Evolutionary conservation across 2,329 filamentous ascomycete genomes (phyloP), one percentile per base, ranked within the genome.

Genomic region (Gliomastix tumulicola): DNA sequence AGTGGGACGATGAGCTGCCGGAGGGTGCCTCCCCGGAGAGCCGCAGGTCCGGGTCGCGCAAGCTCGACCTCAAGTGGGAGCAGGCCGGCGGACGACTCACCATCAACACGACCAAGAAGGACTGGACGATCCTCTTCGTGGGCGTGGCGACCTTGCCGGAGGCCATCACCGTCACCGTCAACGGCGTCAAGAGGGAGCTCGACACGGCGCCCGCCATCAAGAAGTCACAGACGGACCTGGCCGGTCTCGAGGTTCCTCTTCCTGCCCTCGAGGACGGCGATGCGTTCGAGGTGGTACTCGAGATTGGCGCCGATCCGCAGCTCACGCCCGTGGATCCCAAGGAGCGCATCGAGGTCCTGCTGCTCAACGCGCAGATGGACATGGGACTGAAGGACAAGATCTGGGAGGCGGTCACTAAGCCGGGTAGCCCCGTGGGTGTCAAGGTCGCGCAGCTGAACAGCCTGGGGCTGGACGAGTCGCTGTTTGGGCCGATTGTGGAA

Each of bases 331-430:
- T 50, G 15, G 38, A 46, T 10, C 34, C 36, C 4, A 40, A 40
- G 22, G 30, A 41, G 11, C 37, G 44, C 3, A 39, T 55, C 1
- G 37, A 42, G 7, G 36, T 44, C 10, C 30, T 50, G 0, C 32
- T 56, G 5, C 32, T 46, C 18, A 49, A 56, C 21, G 50, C 40
- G 8, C 53, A 56, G 37, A 51, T 52, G 34, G 49, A 48, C 4
- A 51, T 53, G 34, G 37, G 34, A 25, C 32, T 40, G 8, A 55
- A 55, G 30, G 48, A 51, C 16, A 47, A 42, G 20, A 37, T 56
- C 3, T 52, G 49, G 50, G 34, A 43, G 5, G 36, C 44, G 19
- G 20, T 50, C 3, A 13, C 15, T 17, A 39, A 35, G 18, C 36
- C 45, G 7, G 32, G 41, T 11, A 39, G 46, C 13, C 39, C 45